Percentiles rank a stretch among this genome's conserved stretches.
Conservation (phyloP, 2,329 filamentous ascomycete genomes). For the Hortaea sp. region DNA sequence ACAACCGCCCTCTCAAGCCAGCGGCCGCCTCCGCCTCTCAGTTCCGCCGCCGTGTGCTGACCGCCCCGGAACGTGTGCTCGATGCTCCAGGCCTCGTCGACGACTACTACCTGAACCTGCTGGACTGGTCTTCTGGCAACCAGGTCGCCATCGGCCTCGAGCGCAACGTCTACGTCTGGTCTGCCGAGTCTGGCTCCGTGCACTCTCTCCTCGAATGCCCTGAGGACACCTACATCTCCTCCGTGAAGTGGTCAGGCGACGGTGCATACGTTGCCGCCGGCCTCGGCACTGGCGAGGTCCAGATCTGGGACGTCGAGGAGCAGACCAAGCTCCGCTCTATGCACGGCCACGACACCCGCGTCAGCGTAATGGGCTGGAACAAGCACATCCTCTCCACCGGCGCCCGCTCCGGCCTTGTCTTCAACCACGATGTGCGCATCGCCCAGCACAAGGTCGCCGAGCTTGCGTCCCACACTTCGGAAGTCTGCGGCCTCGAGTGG, state of each 20-base stretch:
- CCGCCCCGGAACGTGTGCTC: conserved; percentile 88
- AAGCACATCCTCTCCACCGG: conserved; percentile 96
- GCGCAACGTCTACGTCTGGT: conserved; percentile 97
- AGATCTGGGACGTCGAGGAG: conserved; percentile 98
- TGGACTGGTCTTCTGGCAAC: conserved; percentile 97
- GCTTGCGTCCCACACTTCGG: conserved; percentile 91
- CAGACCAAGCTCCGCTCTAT: conserved; percentile 94
- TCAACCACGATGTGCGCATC: conserved; percentile 96
- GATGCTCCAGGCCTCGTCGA: conserved; percentile 94
- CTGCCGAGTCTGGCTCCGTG: conserved; percentile 83
- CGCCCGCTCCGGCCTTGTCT: conserved; percentile 86
- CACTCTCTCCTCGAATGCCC: conserved; percentile 79
- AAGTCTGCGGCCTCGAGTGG: conserved; percentile 98
- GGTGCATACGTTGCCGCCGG: conserved; percentile 94
- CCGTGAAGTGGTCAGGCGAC: conserved; percentile 97
- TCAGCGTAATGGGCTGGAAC: conserved; percentile 98
- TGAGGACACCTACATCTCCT: conserved; percentile 90
- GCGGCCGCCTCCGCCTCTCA: conserved; percentile 66
- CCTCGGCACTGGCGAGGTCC: conserved; percentile 88
- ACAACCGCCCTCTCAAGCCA: conserved; percentile 89
- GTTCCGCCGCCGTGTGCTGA: conserved; percentile 83
- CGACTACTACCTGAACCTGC: conserved; percentile 97
- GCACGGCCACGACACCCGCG: conserved; percentile 92
- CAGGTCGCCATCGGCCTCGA: conserved; percentile 97
- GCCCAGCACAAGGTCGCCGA: conserved; percentile 97